A percentile compares a stretch with the other conserved stretches of the same genome.
Conservation (phyloP, 495 filamentous ascomycete genomes). For the Arthonia radiata region DNA sequence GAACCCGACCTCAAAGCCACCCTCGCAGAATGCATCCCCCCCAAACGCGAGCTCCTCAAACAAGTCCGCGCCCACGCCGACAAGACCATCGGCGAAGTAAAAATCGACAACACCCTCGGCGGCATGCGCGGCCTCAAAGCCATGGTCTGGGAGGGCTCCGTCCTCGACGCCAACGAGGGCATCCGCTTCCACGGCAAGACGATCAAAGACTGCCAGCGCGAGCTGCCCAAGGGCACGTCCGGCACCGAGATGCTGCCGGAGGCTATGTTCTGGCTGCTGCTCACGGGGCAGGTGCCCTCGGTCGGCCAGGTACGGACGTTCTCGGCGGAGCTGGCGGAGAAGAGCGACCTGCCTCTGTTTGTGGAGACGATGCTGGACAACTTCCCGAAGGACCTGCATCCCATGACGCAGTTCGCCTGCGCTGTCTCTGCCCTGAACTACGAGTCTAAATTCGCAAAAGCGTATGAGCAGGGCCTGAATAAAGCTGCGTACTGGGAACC, state of each 20-base stretch:
- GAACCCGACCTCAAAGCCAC: conserved; percentile 76
- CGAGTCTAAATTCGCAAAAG: conserved; percentile 73
- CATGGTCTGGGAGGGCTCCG: conserved; percentile 97
- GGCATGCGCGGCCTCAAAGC: conserved; percentile 95
- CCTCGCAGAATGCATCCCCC: conserved; percentile 60
- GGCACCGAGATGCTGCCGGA: conserved; percentile 99
- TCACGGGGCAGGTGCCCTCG: conserved; percentile 79
- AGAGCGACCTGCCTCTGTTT: conserved; percentile 60
- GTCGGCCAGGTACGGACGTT: conserved; percentile 56
- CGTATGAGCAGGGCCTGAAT: conserved; percentile 68
- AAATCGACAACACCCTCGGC: conserved; percentile 78
- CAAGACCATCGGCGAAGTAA: conserved; percentile 72
- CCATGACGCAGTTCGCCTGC: conserved; percentile 94
- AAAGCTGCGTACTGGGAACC: conserved; percentile 98
- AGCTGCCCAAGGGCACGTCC: conserved; percentile 75
- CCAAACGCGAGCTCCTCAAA: conserved; percentile 76
- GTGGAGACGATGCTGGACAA: conserved; percentile 71
- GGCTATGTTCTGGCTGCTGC: conserved; percentile 96
- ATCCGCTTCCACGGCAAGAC: conserved; percentile 95
- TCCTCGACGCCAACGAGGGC: conserved; percentile 87
- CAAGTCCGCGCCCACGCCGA: conserved; percentile 68
- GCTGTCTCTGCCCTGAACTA: conserved; percentile 85
- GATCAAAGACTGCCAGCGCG: conserved; percentile 89
- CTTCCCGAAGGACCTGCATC: conserved; percentile 73
- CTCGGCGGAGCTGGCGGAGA: conserved; percentile 65